Percentiles rank a stretch among this genome's conserved stretches.
phyloP scores from a whole-genome alignment of 768 basidiomycete species.

The Suillus clintonianus region DNA sequence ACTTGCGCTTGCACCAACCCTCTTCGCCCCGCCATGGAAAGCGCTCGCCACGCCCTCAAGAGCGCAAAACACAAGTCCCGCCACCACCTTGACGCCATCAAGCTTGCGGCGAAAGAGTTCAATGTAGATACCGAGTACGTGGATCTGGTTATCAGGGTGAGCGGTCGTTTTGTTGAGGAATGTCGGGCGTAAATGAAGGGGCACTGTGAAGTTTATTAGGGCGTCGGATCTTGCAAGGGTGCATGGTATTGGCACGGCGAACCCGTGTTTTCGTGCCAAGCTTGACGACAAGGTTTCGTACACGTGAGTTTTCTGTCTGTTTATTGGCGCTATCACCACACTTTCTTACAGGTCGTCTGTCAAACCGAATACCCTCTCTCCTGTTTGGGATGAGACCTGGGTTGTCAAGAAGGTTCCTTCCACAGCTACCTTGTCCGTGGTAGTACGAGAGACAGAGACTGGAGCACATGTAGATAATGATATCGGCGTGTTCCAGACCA shows the following conservation, averaged over 20 bases:
- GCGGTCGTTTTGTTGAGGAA: constrained; percentile 3
- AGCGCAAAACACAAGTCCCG: constrained; percentile 19
- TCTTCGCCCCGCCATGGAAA: constrained; percentile 12
- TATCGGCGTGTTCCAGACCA: constrained; percentile 63
- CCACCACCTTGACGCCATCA: constrained; percentile 34
- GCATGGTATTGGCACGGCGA: constrained; percentile 62
- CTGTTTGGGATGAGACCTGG: constrained; percentile 82
- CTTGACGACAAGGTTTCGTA: constrained; percentile 65
- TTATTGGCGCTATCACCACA: constrained; percentile 5
- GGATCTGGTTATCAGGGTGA: constrained; percentile 59
- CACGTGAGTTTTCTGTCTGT: constrained; percentile 45
- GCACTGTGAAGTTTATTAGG: constrained; percentile 58
- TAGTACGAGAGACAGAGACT: constrained; percentile 71
- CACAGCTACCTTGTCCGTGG: constrained; percentile 58
- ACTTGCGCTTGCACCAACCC: constrained; percentile 1
- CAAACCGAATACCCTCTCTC: constrained; percentile 52
- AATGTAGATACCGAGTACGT: constrained; percentile 47
- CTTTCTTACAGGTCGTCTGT: constrained; percentile 58
- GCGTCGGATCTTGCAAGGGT: constrained; percentile 70
- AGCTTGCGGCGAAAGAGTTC: constrained; percentile 32
- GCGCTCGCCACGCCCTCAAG: constrained; percentile 6
- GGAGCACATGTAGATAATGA: constrained; percentile 57
- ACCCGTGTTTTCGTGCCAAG: constrained; percentile 74
- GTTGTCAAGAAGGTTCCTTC: constrained; percentile 69
- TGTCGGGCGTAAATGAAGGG: constrained; percentile 9